Conservation (phyloP, 1,284 basidiomycete genomes). For the Amylostereum chailletii region DNA sequence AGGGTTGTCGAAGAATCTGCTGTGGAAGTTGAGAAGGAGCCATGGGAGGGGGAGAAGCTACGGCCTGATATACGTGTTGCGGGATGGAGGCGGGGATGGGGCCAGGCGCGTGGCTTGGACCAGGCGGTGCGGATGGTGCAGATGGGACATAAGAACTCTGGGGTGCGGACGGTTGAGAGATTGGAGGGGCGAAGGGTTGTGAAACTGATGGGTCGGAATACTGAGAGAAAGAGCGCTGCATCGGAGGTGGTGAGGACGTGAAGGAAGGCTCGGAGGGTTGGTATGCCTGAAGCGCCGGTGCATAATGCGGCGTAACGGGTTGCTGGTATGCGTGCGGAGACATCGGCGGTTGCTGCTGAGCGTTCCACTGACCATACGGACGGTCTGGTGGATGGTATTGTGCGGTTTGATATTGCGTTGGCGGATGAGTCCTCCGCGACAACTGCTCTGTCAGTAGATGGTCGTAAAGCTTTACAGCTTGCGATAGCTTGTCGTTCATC, state of each 20-base stretch:
- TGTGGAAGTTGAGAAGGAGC: no score
- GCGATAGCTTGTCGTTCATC: constrained; percentile 90
- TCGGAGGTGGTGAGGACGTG: constrained; percentile 5
- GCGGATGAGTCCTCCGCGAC: constrained; percentile 56
- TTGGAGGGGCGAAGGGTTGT: not conserved
- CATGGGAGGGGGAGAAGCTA: not conserved
- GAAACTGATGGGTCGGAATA: constrained; percentile 4
- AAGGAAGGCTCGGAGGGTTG: constrained; percentile 5
- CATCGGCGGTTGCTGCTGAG: constrained; percentile 20
- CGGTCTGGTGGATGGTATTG: constrained; percentile 13
- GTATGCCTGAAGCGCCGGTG: constrained; percentile 4
- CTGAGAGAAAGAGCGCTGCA: constrained; percentile 11
- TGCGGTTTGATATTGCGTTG: constrained; percentile 6
- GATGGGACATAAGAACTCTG: not conserved
- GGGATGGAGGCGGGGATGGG: no score
- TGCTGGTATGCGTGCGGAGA: constrained; percentile 12
- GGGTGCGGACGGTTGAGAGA: not conserved
- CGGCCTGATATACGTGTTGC: not conserved
- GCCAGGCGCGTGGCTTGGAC: not conserved
- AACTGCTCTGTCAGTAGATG: constrained; percentile 81
- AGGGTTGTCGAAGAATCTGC: not conserved
- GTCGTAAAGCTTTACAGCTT: constrained; percentile 89
- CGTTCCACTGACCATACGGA: constrained; percentile 20
- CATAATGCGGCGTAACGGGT: constrained; percentile 4
- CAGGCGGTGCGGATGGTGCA: not conserved